Percentiles rank a stretch among this genome's conserved stretches.
Conservation (phyloP, 2,329 filamentous ascomycete genomes). For the Intubia oerlemansii region DNA sequence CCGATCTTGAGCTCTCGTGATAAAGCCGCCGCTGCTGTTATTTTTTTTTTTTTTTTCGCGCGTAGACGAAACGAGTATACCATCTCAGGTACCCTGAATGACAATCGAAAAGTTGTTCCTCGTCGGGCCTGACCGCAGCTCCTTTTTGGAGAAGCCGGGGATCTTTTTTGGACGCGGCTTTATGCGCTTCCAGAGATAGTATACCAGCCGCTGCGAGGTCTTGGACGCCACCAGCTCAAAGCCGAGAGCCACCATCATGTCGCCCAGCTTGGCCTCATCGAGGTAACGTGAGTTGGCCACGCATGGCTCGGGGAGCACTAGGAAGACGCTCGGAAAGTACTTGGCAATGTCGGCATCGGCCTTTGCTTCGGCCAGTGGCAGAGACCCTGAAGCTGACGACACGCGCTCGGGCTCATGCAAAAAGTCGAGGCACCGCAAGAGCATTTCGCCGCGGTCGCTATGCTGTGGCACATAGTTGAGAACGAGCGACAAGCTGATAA, state of each 20-base stretch:
- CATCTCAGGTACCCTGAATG: slow-evolving; percentile 25
- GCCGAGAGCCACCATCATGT: slow-evolving; percentile 59
- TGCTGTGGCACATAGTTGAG: slow-evolving; percentile 84
- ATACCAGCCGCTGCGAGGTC: slow-evolving; percentile 63
- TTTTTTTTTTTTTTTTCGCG: too few species aligned
- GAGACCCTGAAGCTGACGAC: too few species aligned
- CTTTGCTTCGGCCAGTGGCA: slow-evolving; percentile 1
- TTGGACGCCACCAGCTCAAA: slow-evolving; percentile 47
- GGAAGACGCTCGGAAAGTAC: slow-evolving; percentile 52
- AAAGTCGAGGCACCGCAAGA: slow-evolving; percentile 53
- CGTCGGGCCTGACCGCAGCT: slow-evolving; percentile 50
- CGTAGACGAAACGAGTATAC: too few species aligned
- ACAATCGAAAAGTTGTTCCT: slow-evolving; percentile 87
- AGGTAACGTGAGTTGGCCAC: slow-evolving; percentile 82
- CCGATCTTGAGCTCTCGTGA: too few species aligned
- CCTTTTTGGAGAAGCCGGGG: slow-evolving; percentile 43
- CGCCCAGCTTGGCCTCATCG: slow-evolving; percentile 42
- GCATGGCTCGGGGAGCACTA: slow-evolving; percentile 78
- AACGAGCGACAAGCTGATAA: slow-evolving; percentile 80
- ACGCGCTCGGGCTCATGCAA: slow-evolving; percentile 21
- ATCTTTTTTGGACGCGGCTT: slow-evolving; percentile 7
- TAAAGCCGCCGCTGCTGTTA: too few species aligned
- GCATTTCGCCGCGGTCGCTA: slow-evolving; percentile 59
- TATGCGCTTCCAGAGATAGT: slow-evolving; percentile 58
- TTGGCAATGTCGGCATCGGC: slow-evolving; percentile 7